Evolutionary conservation across 805 yeast genomes (phyloP), one percentile per base, ranked within the genome.

Genomic region (Debaryomyces prosopidis): DNA sequence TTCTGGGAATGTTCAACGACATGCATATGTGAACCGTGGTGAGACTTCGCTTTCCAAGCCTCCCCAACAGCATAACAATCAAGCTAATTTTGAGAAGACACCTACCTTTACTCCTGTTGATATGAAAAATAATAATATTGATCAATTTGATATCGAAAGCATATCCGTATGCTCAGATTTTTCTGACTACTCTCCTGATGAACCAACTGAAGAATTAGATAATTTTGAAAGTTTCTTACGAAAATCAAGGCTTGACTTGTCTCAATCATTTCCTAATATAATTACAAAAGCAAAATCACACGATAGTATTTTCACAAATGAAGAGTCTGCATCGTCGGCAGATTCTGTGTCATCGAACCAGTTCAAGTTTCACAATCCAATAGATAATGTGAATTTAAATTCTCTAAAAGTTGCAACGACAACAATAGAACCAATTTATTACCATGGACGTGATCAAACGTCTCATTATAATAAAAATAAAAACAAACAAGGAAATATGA

Each of bases 331-430:
- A 19, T 35, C 27, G 8, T 14, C 12, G 14, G 14, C 33, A 3
- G 5, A 11, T 11, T 30, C 16, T n/a, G 14, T 14, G 6, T 14
- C 14, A 14, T 11, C 16, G 4, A 36, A 40, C n/a, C 23, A 4
- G 11, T 50, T 49, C 32, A 62, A 62, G 42, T 70, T 70, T 50
- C 74, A 70, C 44, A 71, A 71, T 46, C 76, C 76, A 0, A 63
- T 62, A 9, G 65, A 59, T 15, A 60, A 50, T 36, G 58, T 67
- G 14, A 55, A 55, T 16, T 42, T 52, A 7, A 41, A 42, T 14
- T 37, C 55, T 4, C 41, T 54, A 6, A 51, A 53, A 31, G 35
- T 47, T 4, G 57, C 54, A 3, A 43, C 57, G 14, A 68, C 74
- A n/a, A 67, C 72, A 2, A 58, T 68, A 11, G 72, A 66, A 42